A percentile compares a stretch with the other conserved stretches of the same genome.
These are phyloP conservation scores for Ogataea ganodermae DNA, from an alignment of 805 yeast genomes.

Conservation along the genomic window DNA sequence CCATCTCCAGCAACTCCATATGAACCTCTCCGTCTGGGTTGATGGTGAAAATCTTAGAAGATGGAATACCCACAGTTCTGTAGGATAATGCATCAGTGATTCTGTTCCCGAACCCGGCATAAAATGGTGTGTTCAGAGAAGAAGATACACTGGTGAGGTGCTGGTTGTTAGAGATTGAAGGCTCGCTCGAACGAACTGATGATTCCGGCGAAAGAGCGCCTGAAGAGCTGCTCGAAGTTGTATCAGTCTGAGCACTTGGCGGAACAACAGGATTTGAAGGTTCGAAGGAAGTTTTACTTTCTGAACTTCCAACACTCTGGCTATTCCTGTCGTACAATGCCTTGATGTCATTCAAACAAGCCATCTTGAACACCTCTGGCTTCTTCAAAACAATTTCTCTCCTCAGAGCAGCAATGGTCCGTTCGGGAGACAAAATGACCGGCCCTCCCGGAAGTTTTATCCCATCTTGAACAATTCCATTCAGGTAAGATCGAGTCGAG, in stretches of 20 bases:
- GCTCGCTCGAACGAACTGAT: background rate
- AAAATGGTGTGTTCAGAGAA: constrained; percentile 81
- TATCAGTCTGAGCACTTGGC: background rate
- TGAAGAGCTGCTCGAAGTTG: background rate
- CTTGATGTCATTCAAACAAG: constrained; percentile 85
- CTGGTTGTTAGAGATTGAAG: background rate
- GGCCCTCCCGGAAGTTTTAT: constrained; percentile 83
- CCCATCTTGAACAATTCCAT: constrained; percentile 77
- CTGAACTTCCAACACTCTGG: background rate
- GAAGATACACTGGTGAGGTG: constrained; percentile 17
- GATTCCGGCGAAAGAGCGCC: background rate
- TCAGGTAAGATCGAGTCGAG: constrained; percentile 79
- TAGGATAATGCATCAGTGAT: constrained; percentile 96
- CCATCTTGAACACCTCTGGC: constrained; percentile 99
- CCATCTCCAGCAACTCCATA: constrained; percentile 91
- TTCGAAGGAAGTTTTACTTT: background rate
- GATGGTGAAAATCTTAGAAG: constrained; percentile 92
- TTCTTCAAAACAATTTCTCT: constrained; percentile 92
- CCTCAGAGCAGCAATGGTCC: constrained; percentile 92
- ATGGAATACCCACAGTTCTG: constrained; percentile 89
- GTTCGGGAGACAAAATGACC: constrained; percentile 90
- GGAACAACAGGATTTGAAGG: background rate
- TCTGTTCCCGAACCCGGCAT: constrained; percentile 96
- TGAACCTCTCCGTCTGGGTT: constrained; percentile 97
- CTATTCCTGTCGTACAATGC: constrained; percentile 50